Evolutionary conservation across 345 rosid species (phyloP), one percentile per base, ranked within the genome.

Genomic region (Eutrema yunnanense): DNA sequence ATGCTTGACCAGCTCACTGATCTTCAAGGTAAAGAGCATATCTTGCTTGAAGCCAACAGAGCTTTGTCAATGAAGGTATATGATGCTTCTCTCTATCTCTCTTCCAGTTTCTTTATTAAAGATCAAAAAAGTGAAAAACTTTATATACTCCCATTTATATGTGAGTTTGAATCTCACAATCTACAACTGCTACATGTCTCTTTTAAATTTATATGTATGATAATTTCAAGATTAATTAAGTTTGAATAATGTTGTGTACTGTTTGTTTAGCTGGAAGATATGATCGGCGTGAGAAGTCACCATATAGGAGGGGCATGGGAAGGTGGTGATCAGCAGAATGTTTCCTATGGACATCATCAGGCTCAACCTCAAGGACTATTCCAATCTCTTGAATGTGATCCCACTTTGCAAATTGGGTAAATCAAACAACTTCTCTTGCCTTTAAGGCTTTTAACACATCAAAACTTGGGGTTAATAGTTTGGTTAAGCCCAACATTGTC

Each of bases 381-480:
- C 80, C 98, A 88, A 69, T 87, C 86, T 67, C 65, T 95, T 52
- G 92, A 88, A 32, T 95, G 99, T 90, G 84, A 95, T 74, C 98
- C 97, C 76, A 90, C 98, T 60, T 80, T 95, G 82, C 98, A 95
- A 73, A 95, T 92, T 14, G 98, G 99, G 99, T 95, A 84, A 68
- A 19, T 46, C 8, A 48, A 26, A 26, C 19, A 11, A 42, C 26
- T 40, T 52, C 37, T 36, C 12, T 67, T 69, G 37, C 36, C 53
- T 40, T 32, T 32, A 29, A 19, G 22, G 22, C 22, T 19, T 58
- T 7, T 58, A 10, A 58, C 1, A 37, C 44, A 71, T 49, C 49
- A 58, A 32, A 3, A 47, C 36, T 52, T n/a, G 26, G 16, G 30
- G 22, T 19, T 19, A 40, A n/a, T 19, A 16, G 51, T 32, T 13